Evolutionary conservation across 352 stramenopile species (phyloP).

Genomic region (Phytophthora meadii): DNA sequence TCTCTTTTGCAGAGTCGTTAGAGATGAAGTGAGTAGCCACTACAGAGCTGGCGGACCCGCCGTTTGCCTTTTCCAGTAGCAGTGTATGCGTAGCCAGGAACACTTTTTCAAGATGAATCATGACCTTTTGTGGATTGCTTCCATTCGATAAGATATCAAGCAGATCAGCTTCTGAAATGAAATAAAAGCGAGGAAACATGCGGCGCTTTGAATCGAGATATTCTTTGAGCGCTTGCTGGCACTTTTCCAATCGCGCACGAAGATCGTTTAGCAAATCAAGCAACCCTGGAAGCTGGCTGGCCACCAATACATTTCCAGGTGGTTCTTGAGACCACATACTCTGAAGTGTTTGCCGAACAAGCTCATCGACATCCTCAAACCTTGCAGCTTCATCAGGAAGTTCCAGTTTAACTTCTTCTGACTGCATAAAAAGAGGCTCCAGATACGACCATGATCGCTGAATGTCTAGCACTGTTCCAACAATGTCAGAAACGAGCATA

Average conservation of each 20-base stretch:
- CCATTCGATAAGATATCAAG: constrained; percentile 96
- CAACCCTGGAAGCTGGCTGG: constrained; percentile 87
- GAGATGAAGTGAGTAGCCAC: constrained; percentile 92
- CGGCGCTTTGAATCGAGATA: constrained; percentile 94
- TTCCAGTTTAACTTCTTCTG: constrained; percentile 95
- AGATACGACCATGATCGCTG: constrained; percentile 96
- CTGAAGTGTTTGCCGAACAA: constrained; percentile 69
- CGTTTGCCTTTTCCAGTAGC: constrained; percentile 58
- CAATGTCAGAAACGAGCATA: constrained; percentile 87
- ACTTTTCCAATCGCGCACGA: constrained; percentile 85
- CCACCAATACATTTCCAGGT: constrained; percentile 72
- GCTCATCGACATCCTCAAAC: constrained; percentile 91
- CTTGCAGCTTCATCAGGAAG: constrained; percentile 90
- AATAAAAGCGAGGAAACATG: constrained; percentile 96
- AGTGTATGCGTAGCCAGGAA: constrained; percentile 75
- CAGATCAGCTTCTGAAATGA: constrained; percentile 94
- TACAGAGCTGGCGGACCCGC: constrained; percentile 37
- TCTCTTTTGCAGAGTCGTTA: constrained; percentile 88
- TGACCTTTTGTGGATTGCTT: constrained; percentile 85
- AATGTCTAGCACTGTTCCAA: constrained; percentile 91
- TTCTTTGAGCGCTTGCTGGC: constrained; percentile 94
- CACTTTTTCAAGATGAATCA: constrained; percentile 93
- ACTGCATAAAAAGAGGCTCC: constrained; percentile 95
- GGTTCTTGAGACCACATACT: constrained; percentile 78
- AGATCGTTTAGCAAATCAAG: constrained; percentile 80